phyloP scores from a whole-genome alignment of 2,329 filamentous ascomycete genomes.

The Curvularia eragrostidis region DNA sequence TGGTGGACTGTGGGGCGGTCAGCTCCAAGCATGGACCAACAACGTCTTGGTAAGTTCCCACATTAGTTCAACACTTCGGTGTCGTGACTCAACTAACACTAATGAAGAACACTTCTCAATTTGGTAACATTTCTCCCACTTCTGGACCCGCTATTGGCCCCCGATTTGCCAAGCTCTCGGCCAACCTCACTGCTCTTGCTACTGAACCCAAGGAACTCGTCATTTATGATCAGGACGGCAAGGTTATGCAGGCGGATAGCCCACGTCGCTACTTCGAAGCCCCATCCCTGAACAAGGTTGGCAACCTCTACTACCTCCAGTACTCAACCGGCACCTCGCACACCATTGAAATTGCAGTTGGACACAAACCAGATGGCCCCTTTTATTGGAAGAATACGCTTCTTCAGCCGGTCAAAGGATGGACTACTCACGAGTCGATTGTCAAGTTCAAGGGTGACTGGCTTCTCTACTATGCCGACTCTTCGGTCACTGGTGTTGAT shows the following conservation, averaged over 20 bases:
- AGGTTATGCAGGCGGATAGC: constrained; percentile 70
- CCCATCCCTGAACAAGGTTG: constrained; percentile 76
- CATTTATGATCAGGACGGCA: constrained; percentile 67
- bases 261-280: constrained; percentile 78
- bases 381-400: constrained; percentile 74
- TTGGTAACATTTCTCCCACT: constrained; percentile 10
- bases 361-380: constrained; percentile 68
- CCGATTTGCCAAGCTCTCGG: constrained; percentile 66
- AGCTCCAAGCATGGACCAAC: constrained; percentile 74
- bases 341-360: constrained; percentile 71
- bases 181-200: constrained; percentile 69
- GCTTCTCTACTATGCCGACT: constrained; percentile 79
- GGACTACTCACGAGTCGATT: constrained; percentile 81
- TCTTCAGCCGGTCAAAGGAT: constrained; percentile 75
- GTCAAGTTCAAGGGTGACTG: constrained; percentile 72
- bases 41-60: constrained; percentile 64
- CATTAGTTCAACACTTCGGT: not conserved
- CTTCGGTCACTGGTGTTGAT: constrained; percentile 61
- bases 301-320: constrained; percentile 72
- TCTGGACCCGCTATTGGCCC: constrained; percentile 65
- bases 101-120: constrained; percentile 19
- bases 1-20: constrained; percentile 79
- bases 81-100: not conserved
- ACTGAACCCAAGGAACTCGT: constrained; percentile 62
- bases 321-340: constrained; percentile 81